Evolutionary conservation across 2,329 filamentous ascomycete species (phyloP).

Genomic region (Bipolaris victoriae): DNA sequence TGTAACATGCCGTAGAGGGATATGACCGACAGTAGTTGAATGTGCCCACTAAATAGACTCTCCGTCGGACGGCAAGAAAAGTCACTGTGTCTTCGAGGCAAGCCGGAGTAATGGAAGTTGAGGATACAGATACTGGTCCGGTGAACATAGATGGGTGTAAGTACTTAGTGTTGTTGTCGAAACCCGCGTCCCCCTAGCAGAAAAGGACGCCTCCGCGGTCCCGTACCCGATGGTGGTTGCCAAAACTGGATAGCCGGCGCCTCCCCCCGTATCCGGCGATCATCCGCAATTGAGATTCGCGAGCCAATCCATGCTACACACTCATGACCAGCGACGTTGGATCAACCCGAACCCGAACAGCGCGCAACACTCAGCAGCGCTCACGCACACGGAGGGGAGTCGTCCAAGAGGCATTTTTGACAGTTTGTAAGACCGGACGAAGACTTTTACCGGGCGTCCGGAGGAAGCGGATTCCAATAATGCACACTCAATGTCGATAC

Average conservation of each 20-base stretch:
- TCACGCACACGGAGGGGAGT: neutral
- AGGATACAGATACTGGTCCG: neutral
- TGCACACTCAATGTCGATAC: neutral
- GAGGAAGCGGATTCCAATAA: neutral
- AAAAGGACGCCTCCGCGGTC: neutral
- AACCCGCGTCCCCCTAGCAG: too few relatives aligned
- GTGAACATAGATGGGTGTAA: neutral
- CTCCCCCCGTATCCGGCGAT: constrained; percentile 6
- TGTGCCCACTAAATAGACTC: neutral
- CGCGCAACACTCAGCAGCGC: neutral
- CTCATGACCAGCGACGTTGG: neutral
- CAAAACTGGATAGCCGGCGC: neutral
- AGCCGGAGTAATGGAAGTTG: neutral
- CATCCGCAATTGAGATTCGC: constrained; percentile 14
- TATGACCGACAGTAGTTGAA: neutral
- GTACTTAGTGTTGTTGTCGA: neutral
- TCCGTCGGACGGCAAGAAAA: neutral
- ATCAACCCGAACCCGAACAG: neutral
- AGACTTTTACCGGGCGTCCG: neutral
- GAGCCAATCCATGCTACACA: constrained; percentile 12
- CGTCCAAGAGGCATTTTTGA: neutral
- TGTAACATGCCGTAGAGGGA: neutral
- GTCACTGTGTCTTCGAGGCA: neutral
- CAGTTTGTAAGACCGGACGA: neutral
- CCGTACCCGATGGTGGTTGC: neutral